A percentile compares a stretch with the other conserved stretches of the same genome.
These are phyloP conservation scores for Phlyctochytrium arcticum DNA, from an alignment of 192 early-diverging fungal genomes.

Conservation along the genomic window DNA sequence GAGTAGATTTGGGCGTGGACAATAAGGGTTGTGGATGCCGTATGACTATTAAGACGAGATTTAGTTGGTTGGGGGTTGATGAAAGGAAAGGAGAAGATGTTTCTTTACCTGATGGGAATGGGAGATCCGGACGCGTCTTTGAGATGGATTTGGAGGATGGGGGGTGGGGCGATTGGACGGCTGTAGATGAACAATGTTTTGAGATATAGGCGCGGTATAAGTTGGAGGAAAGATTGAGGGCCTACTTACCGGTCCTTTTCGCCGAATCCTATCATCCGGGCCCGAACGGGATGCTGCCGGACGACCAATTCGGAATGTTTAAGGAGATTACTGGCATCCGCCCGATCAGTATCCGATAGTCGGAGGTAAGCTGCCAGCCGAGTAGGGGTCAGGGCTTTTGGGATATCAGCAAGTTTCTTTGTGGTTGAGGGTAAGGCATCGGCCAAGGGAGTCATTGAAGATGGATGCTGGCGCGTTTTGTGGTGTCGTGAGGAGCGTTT, in stretches of 20 bases:
- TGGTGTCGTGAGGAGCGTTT: too few species aligned
- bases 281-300: slow-evolving; percentile 34
- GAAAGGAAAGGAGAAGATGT: background rate
- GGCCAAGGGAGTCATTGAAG: too few species aligned
- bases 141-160: slow-evolving; percentile 30
- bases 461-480: too few species aligned
- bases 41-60: background rate
- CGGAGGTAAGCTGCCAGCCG: too few species aligned
- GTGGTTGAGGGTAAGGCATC: too few species aligned
- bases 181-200: background rate
- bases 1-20: background rate
- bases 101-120: background rate
- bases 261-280: slow-evolving; percentile 41
- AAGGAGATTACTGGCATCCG: too few species aligned
- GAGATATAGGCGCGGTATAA: too few species aligned
- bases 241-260: slow-evolving; percentile 24
- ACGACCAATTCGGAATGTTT: slow-evolving; percentile 11
- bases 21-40: background rate
- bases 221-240: background rate
- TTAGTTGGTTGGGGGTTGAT: background rate
- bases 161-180: slow-evolving; percentile 25
- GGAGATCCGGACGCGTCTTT: background rate
- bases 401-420: too few species aligned
- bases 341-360: too few species aligned
- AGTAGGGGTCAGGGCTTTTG: too few species aligned